Percentiles rank a stretch among this genome's conserved stretches.
Conservation (phyloP, 345 rosid species). For the Gossypium anomalum region DNA sequence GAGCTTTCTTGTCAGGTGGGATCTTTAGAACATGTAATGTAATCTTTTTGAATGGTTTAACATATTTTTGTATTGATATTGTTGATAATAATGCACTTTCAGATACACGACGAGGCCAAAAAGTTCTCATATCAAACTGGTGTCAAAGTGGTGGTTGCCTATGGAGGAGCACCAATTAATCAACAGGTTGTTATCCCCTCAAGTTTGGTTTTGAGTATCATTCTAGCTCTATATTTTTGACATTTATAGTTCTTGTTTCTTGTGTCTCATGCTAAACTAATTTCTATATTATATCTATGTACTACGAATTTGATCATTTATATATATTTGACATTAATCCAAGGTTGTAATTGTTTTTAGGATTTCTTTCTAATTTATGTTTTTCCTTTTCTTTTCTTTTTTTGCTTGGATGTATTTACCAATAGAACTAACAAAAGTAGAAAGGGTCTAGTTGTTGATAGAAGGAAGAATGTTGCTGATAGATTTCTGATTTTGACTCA, state of each 20-base stretch:
- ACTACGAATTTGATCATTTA: background rate
- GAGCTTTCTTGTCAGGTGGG: slow-evolving; percentile 91
- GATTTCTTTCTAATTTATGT: background rate
- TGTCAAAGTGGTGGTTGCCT: slow-evolving; percentile 92
- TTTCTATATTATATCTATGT: background rate
- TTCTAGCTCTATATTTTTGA: background rate
- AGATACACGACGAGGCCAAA: slow-evolving; percentile 98
- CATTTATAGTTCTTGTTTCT: background rate
- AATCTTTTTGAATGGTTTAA: slow-evolving; percentile 7
- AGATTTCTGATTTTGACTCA: background rate
- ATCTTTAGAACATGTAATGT: slow-evolving; percentile 8
- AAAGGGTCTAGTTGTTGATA: background rate
- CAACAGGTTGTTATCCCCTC: slow-evolving; percentile 57
- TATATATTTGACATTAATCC: background rate
- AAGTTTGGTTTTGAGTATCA: background rate
- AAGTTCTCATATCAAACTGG: slow-evolving; percentile 97
- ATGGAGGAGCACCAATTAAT: slow-evolving; percentile 95
- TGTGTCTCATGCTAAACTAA: background rate
- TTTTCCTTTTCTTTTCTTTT: background rate
- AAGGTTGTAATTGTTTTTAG: background rate
- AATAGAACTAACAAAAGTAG: background rate
- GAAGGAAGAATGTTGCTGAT: background rate
- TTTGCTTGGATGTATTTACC: background rate
- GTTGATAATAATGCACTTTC: slow-evolving; percentile 23
- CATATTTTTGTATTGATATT: background rate